Percentiles rank a stretch among this genome's conserved stretches.
Evolutionary conservation across 176 grass and related monocot species (phyloP).

Genomic region (Ensete glaucum): DNA sequence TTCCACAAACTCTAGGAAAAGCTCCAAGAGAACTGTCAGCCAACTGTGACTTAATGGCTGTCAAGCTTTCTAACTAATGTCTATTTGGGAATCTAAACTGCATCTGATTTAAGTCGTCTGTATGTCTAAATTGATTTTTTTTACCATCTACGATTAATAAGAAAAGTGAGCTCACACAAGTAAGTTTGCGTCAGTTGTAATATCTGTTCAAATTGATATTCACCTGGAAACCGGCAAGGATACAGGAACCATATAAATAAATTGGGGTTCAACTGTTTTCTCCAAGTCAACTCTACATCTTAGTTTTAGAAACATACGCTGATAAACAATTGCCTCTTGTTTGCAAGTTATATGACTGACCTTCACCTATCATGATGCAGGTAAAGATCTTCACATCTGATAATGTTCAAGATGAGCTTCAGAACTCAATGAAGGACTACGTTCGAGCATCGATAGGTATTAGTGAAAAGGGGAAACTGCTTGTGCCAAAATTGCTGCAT

Average conservation of each 20-base stretch:
- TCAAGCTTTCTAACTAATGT: too few relatives aligned
- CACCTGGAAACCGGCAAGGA: not conserved
- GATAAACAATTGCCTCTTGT: too few relatives aligned
- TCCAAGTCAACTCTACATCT: not conserved
- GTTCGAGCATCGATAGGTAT: constrained; percentile 67
- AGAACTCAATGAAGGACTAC: constrained; percentile 77
- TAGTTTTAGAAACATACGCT: not conserved
- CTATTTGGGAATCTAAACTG: too few relatives aligned
- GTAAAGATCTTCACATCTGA: constrained; percentile 69
- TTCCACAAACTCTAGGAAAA: too few relatives aligned
- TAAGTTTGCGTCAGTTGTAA: not conserved
- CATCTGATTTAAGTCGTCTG: too few relatives aligned
- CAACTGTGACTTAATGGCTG: too few relatives aligned
- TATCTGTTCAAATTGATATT: not conserved
- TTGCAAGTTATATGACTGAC: not conserved
- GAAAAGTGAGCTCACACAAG: not conserved
- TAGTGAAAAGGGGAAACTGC: constrained; percentile 73
- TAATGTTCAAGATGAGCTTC: constrained; percentile 59
- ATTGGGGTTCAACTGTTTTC: not conserved
- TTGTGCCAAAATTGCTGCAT: constrained; percentile 84
- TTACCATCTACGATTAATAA: not conserved
- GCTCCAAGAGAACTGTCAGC: too few relatives aligned
- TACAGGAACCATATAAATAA: not conserved
- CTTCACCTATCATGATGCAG: constrained; percentile 20
- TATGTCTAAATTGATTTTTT: not conserved